Evolutionary conservation across 1,284 basidiomycete genomes (phyloP).

Genomic region (Takashimella tepidaria): DNA sequence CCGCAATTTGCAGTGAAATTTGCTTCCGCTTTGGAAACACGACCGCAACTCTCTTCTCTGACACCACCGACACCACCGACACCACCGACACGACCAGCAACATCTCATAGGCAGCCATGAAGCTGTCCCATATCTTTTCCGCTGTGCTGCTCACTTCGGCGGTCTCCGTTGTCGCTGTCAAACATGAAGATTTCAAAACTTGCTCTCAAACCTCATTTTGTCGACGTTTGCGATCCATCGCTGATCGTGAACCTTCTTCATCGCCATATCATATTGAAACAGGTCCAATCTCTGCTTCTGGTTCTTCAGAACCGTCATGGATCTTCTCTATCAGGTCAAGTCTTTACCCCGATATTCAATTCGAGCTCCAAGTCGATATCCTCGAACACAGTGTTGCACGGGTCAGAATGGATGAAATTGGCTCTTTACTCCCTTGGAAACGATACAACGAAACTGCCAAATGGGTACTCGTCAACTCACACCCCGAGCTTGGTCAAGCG

Average conservation of each 20-base stretch:
- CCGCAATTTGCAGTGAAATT: neutral
- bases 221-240: conserved; percentile 74
- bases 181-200: conserved; percentile 78
- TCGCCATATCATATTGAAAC: conserved; percentile 77
- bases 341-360: conserved; percentile 75
- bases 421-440: conserved; percentile 58
- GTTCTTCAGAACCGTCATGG: conserved; percentile 41
- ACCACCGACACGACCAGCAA: neutral
- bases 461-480: conserved; percentile 67
- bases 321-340: conserved; percentile 66
- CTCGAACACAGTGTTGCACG: conserved; percentile 75
- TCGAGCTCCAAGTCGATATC: conserved; percentile 71
- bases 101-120: neutral
- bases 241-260: conserved; percentile 57
- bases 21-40: neutral
- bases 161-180: conserved; percentile 41
- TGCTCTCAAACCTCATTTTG: conserved; percentile 88
- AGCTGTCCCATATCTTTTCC: neutral
- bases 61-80: neutral
- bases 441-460: conserved; percentile 83
- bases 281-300: conserved; percentile 53
- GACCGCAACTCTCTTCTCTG: neutral
- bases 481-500: conserved; percentile 57
- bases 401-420: conserved; percentile 78
- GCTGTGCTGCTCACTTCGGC: neutral